Base-by-base conservation (phyloP, 176 grass and related monocot genomes). In the Pontederia paniculata region DNA sequence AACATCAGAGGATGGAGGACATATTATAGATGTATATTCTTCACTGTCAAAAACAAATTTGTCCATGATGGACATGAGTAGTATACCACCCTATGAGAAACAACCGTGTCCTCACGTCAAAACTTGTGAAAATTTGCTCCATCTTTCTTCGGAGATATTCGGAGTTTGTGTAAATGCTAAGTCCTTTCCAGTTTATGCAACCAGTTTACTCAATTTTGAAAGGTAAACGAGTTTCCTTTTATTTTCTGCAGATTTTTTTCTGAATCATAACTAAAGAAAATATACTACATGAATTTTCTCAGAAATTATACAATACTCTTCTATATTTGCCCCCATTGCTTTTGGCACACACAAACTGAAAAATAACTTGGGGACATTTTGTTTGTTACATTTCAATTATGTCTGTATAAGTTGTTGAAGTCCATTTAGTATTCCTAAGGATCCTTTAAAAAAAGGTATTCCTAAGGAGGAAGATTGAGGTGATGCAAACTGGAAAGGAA, bases 161-260 rank as follows among this genome's bases (percentile, higher is more conserved):
- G 86, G 73, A 76, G 64, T 97, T 57, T 73, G 81, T 84, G 70
- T 82, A 50, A 84, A 75, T 57, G 52, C 74, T 44, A 84, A 86
- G 55, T 76, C 81, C 67, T 79, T 80, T 21, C 58, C 44, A 49
- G 66, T 5, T 44, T 60, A 77, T 78, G 66, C 78, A 76, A 86
- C 73, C 74, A 81, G 84, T 71, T 74, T 97, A 77, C 71, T 97
- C 64, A 87, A 90, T 70, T 71, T 90, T 58, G 91, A 97, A 81
- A 90, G 91, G 91, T 80, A 86, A 81, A 67, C 50, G 43, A 22
- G 48, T 61, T 62, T 67, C 17, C 17, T 54, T 73, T 73, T 21
- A n/a, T 20, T 52, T 25, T 62, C 21, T 65, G 19, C 78, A 69
- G 0, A 5, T 23, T 23, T 62, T 12, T 17, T n/a, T 6, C 28